A percentile compares a stretch with the other conserved stretches of the same genome.
Evolutionary conservation across 805 yeast species (phyloP).

Genomic region (Candida piceae): DNA sequence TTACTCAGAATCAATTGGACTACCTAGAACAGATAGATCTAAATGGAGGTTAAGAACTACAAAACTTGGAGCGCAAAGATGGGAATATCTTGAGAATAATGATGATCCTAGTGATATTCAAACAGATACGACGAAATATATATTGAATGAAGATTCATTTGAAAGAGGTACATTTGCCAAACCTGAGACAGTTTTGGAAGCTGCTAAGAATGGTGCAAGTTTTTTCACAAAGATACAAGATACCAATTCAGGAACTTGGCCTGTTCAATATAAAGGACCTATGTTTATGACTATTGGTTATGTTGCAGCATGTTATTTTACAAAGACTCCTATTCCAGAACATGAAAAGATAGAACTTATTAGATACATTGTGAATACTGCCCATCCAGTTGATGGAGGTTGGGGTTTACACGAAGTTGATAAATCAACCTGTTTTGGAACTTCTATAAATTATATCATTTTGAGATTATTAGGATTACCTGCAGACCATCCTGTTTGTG

Average conservation of each 20-base stretch:
- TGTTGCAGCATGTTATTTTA: slow-evolving; percentile 66
- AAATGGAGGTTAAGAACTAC: slow-evolving; percentile 75
- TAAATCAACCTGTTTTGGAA: slow-evolving; percentile 93
- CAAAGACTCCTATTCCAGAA: slow-evolving; percentile 63
- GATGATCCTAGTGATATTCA: slow-evolving; percentile 44
- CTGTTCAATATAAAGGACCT: slow-evolving; percentile 94
- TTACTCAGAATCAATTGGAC: slow-evolving; percentile 68
- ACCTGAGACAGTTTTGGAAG: slow-evolving; percentile 38
- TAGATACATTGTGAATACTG: slow-evolving; percentile 81
- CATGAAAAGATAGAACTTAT: slow-evolving; percentile 64
- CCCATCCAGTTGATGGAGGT: slow-evolving; percentile 99
- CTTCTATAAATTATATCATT: slow-evolving; percentile 79
- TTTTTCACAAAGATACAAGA: slow-evolving; percentile 73
- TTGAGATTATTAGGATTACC: slow-evolving; percentile 75
- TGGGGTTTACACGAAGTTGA: slow-evolving; percentile 96
- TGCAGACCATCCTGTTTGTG: slow-evolving; percentile 70
- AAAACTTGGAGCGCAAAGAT: slow-evolving; percentile 69
- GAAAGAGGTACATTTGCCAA: slow-evolving; percentile 21
- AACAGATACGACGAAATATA: slow-evolving; percentile 50
- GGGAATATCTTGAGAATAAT: slow-evolving; percentile 62
- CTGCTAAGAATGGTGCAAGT: slow-evolving; percentile 69
- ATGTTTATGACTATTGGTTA: slow-evolving; percentile 95
- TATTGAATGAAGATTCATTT: slow-evolving; percentile 25
- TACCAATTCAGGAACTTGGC: slow-evolving; percentile 73
- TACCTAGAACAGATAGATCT: slow-evolving; percentile 61